These are phyloP conservation scores for Colletotrichum tamarilloi DNA, from an alignment of 2,329 filamentous ascomycete species.

Conservation along the genomic window DNA sequence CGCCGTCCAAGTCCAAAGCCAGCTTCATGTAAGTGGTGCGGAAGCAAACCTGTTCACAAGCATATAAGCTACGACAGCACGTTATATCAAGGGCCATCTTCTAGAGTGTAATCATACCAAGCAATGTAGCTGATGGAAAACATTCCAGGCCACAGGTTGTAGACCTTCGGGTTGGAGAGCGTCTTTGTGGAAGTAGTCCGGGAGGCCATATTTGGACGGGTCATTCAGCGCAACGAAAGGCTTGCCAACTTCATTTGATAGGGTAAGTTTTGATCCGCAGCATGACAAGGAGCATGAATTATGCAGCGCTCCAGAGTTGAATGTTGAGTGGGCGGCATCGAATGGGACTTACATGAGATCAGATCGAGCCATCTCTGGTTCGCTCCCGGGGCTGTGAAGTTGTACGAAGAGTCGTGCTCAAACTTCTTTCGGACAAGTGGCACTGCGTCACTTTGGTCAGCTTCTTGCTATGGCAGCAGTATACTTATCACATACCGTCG, in stretches of 20 bases:
- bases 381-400: neutral
- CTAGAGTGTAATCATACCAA: neutral
- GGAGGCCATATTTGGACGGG: neutral
- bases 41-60: neutral
- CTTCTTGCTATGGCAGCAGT: neutral
- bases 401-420: constrained; percentile 12
- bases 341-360: neutral
- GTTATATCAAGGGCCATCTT: neutral
- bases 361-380: constrained; percentile 13
- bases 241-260: neutral
- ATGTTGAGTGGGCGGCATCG: neutral
- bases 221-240: neutral
- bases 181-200: constrained; percentile 5
- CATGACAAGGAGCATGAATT: neutral
- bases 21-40: constrained; percentile 13
- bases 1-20: constrained; percentile 4
- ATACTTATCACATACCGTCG: neutral
- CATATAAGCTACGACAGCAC: neutral
- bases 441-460: neutral
- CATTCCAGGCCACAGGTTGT: constrained; percentile 1
- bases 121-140: constrained; percentile 5
- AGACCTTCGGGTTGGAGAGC: constrained; percentile 5
- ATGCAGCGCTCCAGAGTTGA: neutral
- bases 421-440: constrained; percentile 7
- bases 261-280: neutral